Evolutionary conservation across 768 basidiomycete species (phyloP).

Genomic region (Leccinum variicolor): DNA sequence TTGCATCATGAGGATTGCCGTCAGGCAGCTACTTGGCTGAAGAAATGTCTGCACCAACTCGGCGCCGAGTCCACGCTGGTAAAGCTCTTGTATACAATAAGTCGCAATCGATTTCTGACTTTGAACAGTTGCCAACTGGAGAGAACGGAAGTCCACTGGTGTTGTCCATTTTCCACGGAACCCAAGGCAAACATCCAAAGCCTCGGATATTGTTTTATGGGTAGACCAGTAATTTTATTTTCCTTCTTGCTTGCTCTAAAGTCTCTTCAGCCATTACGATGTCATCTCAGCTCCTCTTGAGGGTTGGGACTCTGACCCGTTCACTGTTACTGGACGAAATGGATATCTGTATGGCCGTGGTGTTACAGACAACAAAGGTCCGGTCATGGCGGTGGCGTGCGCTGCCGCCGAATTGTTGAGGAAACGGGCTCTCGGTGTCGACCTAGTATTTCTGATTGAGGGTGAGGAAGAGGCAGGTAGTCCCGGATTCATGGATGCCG

Average conservation of each 20-base stretch:
- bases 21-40: slow-evolving; percentile 91
- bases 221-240: slow-evolving; percentile 32
- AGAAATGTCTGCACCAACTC: slow-evolving; percentile 82
- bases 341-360: slow-evolving; percentile 91
- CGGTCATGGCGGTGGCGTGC: slow-evolving; percentile 85
- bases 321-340: slow-evolving; percentile 74
- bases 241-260: not conserved
- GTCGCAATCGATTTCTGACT: not conserved
- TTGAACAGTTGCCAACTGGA: slow-evolving; percentile 64
- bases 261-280: slow-evolving; percentile 77
- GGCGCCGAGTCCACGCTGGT: slow-evolving; percentile 82
- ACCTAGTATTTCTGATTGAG: slow-evolving; percentile 89
- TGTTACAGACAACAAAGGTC: slow-evolving; percentile 94
- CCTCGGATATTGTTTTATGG: slow-evolving; percentile 90
- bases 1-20: slow-evolving; percentile 81
- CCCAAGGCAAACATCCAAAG: slow-evolving; percentile 52
- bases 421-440: slow-evolving; percentile 71
- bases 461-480: slow-evolving; percentile 98
- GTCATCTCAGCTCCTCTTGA: slow-evolving; percentile 78
- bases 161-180: slow-evolving; percentile 80
- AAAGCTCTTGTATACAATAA: slow-evolving; percentile 17
- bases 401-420: slow-evolving; percentile 82
- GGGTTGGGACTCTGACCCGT: slow-evolving; percentile 85
- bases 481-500: slow-evolving; percentile 76
- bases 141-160: slow-evolving; percentile 85